Conservation (phyloP, 495 filamentous ascomycete genomes). For the Rostrohypoxylon terebratum region DNA sequence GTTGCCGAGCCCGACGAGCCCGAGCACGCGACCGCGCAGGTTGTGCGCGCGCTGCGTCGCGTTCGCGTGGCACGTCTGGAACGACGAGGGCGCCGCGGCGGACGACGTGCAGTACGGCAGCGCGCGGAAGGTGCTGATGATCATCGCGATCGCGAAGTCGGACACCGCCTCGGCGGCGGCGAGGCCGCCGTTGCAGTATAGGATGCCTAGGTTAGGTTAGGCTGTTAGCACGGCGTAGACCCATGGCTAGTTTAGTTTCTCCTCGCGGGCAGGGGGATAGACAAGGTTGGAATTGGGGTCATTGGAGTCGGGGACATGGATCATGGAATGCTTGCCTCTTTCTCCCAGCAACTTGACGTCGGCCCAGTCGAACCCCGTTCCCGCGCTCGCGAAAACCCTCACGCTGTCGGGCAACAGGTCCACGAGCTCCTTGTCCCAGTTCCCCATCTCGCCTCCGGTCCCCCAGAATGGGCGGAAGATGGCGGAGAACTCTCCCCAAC, state of each 20-base stretch:
- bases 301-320: background rate
- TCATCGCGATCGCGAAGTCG: constrained; percentile 71
- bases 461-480: constrained; percentile 85
- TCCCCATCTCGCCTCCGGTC: constrained; percentile 80
- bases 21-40: constrained; percentile 65
- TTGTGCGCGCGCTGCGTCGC: constrained; percentile 69
- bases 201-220: constrained; percentile 62
- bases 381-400: constrained; percentile 77
- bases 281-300: background rate
- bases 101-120: constrained; percentile 70
- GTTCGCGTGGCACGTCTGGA: constrained; percentile 67
- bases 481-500: constrained; percentile 78
- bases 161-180: constrained; percentile 77
- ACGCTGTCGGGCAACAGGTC: constrained; percentile 71
- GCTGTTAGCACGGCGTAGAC: constrained; percentile 3
- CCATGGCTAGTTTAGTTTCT: background rate
- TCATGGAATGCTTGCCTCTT: constrained; percentile 63
- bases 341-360: constrained; percentile 75
- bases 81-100: constrained; percentile 49
- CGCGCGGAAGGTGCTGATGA: constrained; percentile 73
- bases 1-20: constrained; percentile 74
- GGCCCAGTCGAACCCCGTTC: constrained; percentile 82
- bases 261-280: background rate
- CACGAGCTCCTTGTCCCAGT: constrained; percentile 79
- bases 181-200: constrained; percentile 77